These are phyloP conservation scores for Cephalotrichum gorgonifer DNA, from an alignment of 2,329 filamentous ascomycete species.

Conservation along the genomic window DNA sequence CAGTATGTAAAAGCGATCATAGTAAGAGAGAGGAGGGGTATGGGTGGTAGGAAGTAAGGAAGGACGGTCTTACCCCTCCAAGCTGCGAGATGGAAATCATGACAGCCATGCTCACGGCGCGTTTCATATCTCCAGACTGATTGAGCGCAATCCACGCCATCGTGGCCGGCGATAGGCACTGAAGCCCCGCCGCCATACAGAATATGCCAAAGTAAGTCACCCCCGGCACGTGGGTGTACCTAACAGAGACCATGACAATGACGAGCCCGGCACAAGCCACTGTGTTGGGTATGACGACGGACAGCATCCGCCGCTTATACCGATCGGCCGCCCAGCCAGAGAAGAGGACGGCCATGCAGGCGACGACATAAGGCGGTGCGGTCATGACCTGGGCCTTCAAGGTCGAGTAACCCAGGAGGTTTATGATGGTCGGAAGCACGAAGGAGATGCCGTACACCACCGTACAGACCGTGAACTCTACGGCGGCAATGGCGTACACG, in stretches of 20 bases:
- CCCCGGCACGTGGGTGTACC: constrained; percentile 18
- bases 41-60: no score
- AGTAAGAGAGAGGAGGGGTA: no score
- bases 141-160: not conserved
- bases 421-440: constrained; percentile 24
- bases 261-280: constrained; percentile 7
- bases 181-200: not conserved
- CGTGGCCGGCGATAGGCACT: not conserved
- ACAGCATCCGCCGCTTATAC: constrained; percentile 25
- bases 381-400: not conserved
- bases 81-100: not conserved
- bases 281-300: constrained; percentile 20
- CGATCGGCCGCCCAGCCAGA: constrained; percentile 21
- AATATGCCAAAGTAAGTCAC: not conserved
- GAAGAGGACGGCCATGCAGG: constrained; percentile 5
- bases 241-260: not conserved
- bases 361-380: not conserved
- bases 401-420: constrained; percentile 24
- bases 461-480: constrained; percentile 24
- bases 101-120: not conserved
- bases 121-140: not conserved
- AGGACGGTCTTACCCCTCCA: not conserved
- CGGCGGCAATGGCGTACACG: constrained; percentile 23
- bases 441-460: constrained; percentile 20
- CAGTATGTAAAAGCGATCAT: no score